These are phyloP conservation scores for Neoboletus magnificus DNA, from an alignment of 768 basidiomycete species.

Conservation along the genomic window DNA sequence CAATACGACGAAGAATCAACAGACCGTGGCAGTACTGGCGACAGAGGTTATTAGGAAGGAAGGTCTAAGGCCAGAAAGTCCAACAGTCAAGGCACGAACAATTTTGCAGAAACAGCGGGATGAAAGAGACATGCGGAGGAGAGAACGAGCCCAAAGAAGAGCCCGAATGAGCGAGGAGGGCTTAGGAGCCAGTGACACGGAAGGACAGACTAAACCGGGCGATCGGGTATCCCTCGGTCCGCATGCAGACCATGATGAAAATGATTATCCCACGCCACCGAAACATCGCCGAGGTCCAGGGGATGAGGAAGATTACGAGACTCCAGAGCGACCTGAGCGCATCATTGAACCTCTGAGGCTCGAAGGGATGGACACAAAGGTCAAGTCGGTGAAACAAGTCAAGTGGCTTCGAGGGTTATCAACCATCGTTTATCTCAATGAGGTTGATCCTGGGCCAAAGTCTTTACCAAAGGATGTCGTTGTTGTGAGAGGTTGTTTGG, in stretches of 20 bases:
- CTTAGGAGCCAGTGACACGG: slow-evolving; percentile 24
- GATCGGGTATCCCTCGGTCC: slow-evolving; percentile 1
- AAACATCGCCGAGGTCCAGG: slow-evolving; percentile 66
- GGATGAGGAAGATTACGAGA: slow-evolving; percentile 78
- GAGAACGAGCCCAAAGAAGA: slow-evolving; percentile 58
- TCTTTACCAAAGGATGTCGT: slow-evolving; percentile 40
- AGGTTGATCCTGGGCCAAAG: slow-evolving; percentile 52
- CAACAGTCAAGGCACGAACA: slow-evolving; percentile 69
- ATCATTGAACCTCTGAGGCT: slow-evolving; percentile 41
- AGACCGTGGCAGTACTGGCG: slow-evolving; percentile 57
- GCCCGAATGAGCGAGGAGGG: slow-evolving; percentile 45
- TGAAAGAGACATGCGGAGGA: slow-evolving; percentile 50
- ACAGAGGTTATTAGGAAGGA: slow-evolving; percentile 68
- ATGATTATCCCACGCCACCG: slow-evolving; percentile 20
- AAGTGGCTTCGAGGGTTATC: slow-evolving; percentile 75
- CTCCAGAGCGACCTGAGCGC: slow-evolving; percentile 48
- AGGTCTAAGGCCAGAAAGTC: slow-evolving; percentile 74
- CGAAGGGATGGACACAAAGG: slow-evolving; percentile 31
- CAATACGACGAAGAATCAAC: slow-evolving; percentile 74
- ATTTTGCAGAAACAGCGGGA: slow-evolving; percentile 65
- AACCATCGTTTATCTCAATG: slow-evolving; percentile 59
- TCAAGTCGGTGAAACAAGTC: slow-evolving; percentile 50
- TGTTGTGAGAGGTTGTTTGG: slow-evolving; percentile 61
- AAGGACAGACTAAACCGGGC: slow-evolving; percentile 23
- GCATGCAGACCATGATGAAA: slow-evolving; percentile 23